Conservation (phyloP, 495 filamentous ascomycete species). For the Hyaloscypha bicolor region DNA sequence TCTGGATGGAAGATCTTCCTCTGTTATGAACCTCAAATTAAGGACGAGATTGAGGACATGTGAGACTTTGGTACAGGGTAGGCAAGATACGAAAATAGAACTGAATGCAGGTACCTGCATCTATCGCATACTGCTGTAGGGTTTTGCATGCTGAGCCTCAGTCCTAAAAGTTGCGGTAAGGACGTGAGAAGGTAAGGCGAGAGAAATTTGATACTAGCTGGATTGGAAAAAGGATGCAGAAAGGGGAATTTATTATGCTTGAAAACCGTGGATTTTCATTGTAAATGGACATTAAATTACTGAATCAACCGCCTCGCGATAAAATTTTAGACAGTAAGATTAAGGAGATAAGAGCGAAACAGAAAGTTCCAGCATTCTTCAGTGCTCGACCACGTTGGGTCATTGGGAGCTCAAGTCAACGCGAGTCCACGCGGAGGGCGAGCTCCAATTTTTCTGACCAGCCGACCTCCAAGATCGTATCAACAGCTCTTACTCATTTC, state of each 20-base stretch:
- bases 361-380: constrained; percentile 16
- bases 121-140: background rate
- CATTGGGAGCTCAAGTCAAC: constrained; percentile 8
- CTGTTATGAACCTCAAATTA: background rate
- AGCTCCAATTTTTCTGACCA: constrained; percentile 9
- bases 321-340: background rate
- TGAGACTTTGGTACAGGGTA: background rate
- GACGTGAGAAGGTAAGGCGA: background rate
- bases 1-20: background rate
- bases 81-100: background rate
- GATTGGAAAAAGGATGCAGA: background rate
- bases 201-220: too few relatives aligned
- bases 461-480: background rate
- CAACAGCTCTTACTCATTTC: background rate
- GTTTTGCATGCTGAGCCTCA: background rate
- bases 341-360: constrained; percentile 14
- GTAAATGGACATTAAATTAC: background rate
- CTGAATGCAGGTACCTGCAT: background rate
- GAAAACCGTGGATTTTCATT: background rate
- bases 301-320: background rate
- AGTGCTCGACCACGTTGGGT: constrained; percentile 4
- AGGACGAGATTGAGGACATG: background rate
- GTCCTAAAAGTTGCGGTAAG: background rate
- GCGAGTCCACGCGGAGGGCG: constrained; percentile 7
- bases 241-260: background rate